Evolutionary conservation across 2,329 filamentous ascomycete genomes (phyloP), one percentile per base, ranked within the genome.

Genomic region (Rhynchosporium secalis): DNA sequence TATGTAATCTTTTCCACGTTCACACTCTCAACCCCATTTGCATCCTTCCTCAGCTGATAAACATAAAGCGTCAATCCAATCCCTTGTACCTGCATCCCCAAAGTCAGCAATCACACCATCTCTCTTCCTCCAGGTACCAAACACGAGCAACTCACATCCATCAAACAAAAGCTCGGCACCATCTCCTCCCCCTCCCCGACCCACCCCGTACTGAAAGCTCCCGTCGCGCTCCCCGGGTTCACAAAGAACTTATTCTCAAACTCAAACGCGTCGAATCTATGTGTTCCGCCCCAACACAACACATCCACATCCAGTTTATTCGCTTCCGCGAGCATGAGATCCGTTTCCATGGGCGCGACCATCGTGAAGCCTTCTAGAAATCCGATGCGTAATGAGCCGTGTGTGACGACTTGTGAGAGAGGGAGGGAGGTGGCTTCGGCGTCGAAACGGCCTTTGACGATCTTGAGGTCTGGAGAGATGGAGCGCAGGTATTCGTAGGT

Each of bases 11-110:
- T 94, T 76, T 94, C 90, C 47, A 94, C 90, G 15, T 88, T 88
- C 51, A 94, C 90, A 63, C 88, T 92, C 76, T 93, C 90, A 41
- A 84, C 84, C 15, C 90, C 90, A 68, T 90, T 87, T 61, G 84
- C 86, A 70, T 92, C 89, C 73, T 89, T 92, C 75, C 88, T 85
- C 72, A 93, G 77, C 75, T 93, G 90, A 75, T 98, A 98, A 58
- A 98, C 94, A 76, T 98, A 98, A 56, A 98, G 82, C 63, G 96
- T 96, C 68, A 98, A 83, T 15, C 96, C 96, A 75, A 97, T 96
- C 38, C 94, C 94, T 84, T 98, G 94, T 41, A 96, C 91, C 92
- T 96, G 70, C n/a, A 15, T 15, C 33, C 13, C 36, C 43, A 48
- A 43, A 60, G 62, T 74, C 49, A 74, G 71, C 55, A 71, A 49